Percentiles rank a stretch among this genome's conserved stretches.
These are phyloP conservation scores for Trichophaea hybrida DNA, from an alignment of 2,329 filamentous ascomycete species.

Conservation along the genomic window DNA sequence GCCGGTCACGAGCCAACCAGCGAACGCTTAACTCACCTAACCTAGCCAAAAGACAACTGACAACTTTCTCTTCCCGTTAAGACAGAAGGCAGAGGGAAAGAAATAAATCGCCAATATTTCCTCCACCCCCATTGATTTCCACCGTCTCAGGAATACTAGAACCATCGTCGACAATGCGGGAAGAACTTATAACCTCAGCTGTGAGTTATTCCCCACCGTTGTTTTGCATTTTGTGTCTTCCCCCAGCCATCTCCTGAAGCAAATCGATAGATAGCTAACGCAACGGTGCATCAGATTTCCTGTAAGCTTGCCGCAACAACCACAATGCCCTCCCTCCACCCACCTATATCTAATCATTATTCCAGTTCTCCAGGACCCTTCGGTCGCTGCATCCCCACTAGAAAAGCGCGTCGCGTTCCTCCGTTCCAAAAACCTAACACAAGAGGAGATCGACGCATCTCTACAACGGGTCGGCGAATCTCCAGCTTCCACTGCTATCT, in stretches of 20 bases:
- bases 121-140: background rate
- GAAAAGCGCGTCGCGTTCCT: conserved; percentile 89
- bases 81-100: too few species aligned
- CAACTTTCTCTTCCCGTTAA: background rate
- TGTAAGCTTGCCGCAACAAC: conserved; percentile 9
- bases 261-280: conserved; percentile 5
- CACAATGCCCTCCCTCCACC: background rate
- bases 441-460: conserved; percentile 82
- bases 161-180: conserved; percentile 56
- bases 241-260: background rate
- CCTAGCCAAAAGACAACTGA: background rate
- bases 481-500: background rate
- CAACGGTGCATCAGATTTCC: conserved; percentile 7
- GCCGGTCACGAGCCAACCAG: background rate
- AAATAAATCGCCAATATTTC: background rate
- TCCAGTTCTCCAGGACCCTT: conserved; percentile 82
- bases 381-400: conserved; percentile 72
- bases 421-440: conserved; percentile 90
- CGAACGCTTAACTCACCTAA: background rate
- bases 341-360: conserved; percentile 3
- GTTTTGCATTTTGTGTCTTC: conserved; percentile 7
- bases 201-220: conserved; percentile 36
- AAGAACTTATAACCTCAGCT: conserved; percentile 79
- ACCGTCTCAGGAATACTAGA: background rate
- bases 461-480: conserved; percentile 54